A percentile compares a stretch with the other conserved stretches of the same genome.
Conservation (phyloP, 345 rosid species). For the Gynandropsis gynandra region DNA sequence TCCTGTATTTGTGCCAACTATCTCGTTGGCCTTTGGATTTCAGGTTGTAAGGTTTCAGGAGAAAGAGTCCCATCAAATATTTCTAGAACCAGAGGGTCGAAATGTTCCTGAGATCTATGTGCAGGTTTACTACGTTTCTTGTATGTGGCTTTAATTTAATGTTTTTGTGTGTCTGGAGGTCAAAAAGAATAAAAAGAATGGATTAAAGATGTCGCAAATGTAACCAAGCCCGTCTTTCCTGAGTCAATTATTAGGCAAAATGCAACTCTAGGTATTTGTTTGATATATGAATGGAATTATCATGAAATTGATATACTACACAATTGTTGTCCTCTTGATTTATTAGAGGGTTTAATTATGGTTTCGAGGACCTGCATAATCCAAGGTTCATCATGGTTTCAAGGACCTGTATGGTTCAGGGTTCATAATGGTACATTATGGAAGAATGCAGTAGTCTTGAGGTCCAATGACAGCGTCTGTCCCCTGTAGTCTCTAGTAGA, state of each 20-base stretch:
- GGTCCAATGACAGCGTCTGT: too few species aligned
- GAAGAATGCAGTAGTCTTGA: too few species aligned
- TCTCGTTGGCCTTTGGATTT: conserved; percentile 9
- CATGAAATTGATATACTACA: conserved; percentile 9
- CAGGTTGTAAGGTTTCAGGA: conserved; percentile 94
- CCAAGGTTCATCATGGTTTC: conserved; percentile 8
- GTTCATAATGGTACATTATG: too few species aligned
- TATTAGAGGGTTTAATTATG: background rate
- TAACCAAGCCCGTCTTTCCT: conserved; percentile 3
- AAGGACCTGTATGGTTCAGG: conserved; percentile 1
- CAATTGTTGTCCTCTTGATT: background rate
- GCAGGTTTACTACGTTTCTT: conserved; percentile 49
- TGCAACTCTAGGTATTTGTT: conserved; percentile 4
- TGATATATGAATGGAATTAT: conserved; percentile 3
- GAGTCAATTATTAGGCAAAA: background rate
- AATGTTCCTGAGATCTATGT: conserved; percentile 92
- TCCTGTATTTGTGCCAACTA: background rate
- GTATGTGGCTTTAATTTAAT: conserved; percentile 5
- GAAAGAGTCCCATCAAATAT: conserved; percentile 97
- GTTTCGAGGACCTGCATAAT: conserved; percentile 14
- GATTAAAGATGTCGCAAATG: conserved; percentile 6
- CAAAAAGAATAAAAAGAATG: conserved; percentile 9
- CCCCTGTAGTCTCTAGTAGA: too few species aligned
- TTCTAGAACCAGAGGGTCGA: conserved; percentile 98
- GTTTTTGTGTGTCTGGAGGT: conserved; percentile 1